Conservation (phyloP, 116 monocot genomes). For the Cymodocea nodosa region DNA sequence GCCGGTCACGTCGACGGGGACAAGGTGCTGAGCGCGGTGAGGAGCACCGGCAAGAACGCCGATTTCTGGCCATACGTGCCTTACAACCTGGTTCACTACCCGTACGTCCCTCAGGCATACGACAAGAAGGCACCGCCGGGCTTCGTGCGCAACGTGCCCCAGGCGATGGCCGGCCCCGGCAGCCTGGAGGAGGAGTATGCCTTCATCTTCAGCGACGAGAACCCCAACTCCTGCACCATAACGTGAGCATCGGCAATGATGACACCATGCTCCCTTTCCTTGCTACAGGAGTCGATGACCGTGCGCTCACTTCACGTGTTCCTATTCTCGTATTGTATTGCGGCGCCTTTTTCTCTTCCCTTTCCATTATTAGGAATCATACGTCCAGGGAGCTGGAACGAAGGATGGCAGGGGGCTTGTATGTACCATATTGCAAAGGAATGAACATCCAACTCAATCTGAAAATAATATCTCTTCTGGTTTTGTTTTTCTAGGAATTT, state of each 20-base stretch:
- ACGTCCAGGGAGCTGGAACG: too few species aligned
- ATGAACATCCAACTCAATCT: too few species aligned
- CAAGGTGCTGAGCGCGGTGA: constrained; percentile 39
- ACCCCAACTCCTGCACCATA: constrained; percentile 57
- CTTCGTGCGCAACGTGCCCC: constrained; percentile 48
- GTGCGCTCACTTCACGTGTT: too few species aligned
- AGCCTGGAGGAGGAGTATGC: constrained; percentile 20
- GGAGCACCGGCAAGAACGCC: constrained; percentile 47
- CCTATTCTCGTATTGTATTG: too few species aligned
- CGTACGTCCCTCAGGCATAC: constrained; percentile 49
- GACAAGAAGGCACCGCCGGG: constrained; percentile 75
- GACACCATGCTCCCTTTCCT: too few species aligned
- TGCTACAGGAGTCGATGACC: too few species aligned
- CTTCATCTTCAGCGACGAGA: constrained; percentile 77
- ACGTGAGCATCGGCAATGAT: constrained; percentile 28
- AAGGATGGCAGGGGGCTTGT: too few species aligned
- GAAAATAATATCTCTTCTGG: too few species aligned
- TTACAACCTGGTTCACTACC: constrained; percentile 41
- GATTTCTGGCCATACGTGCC: constrained; percentile 77
- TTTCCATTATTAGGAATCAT: too few species aligned
- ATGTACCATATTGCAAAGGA: too few species aligned
- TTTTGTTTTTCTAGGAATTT: too few species aligned
- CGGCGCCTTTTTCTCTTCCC: too few species aligned
- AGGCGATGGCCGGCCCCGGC: constrained; percentile 30
- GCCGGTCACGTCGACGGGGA: constrained; percentile 45